Base-by-base conservation (phyloP, 345 rosid species). In the Diplotaxis tenuifolia region DNA sequence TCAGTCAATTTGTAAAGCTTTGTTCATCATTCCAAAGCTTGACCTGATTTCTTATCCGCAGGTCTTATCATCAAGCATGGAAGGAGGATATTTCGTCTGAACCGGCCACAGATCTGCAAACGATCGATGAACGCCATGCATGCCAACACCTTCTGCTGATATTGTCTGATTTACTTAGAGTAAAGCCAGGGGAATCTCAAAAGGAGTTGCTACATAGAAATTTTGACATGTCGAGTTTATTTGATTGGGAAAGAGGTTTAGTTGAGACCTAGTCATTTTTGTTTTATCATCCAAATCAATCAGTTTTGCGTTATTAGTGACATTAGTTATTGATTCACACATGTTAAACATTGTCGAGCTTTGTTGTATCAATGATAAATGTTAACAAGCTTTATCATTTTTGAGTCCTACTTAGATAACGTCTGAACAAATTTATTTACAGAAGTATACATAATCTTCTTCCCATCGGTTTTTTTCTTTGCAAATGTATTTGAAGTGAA, bases 41-140 rank as follows among this genome's bases (percentile, higher is more conserved):
- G 28, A 11, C 62, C 20, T 58, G 9, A 58, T 9, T 31, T n/a
- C 28, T 70, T 52, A 66, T 56, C 32, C 20, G 66, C 83, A 91
- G 98, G 98, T 84, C 96, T 8, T 94, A 78, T 83, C 69, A 81
- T 63, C 84, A 82, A 78, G 81, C 93, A 4, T 86, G 90, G 96
- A 78, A 78, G 85, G 85, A 78, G 85, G 85, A 87, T 79, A 78
- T 62, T 31, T 75, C 86, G 12, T 72, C 70, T 4, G 85, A 87
- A 70, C 57, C 16, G 21, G 62, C 72, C 72, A 82, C 79, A 4
- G 81, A 78, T 67, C 42, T 68, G 50, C 78, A 87, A 79, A 85
- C 75, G 69, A 77, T 88, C 50, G 87, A 87, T 52, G 92, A 86
- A 77, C 64, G 76, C 27, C 90, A 86, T 27, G 89, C 90, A 29